Percentiles rank a stretch among this genome's conserved stretches.
phyloP scores from a whole-genome alignment of 2,329 filamentous ascomycete genomes.

The Colletotrichum tabaci region DNA sequence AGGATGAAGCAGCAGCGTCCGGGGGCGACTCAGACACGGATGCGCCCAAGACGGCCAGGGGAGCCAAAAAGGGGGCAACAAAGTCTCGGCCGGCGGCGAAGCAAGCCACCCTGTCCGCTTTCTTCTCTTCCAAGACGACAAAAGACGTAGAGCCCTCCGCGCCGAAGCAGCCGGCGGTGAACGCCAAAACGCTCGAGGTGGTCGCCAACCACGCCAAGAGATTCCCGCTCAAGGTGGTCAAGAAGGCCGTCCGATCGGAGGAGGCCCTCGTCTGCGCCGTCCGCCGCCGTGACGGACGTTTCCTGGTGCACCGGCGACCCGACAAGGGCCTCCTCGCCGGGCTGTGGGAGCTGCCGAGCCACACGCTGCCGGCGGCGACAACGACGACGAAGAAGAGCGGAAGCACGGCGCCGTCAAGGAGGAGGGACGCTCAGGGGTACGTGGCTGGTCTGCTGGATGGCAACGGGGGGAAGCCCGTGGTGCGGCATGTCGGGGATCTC shows the following conservation, averaged over 20 bases:
- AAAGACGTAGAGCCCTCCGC: constrained; percentile 13
- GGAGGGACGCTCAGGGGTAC: constrained; percentile 54
- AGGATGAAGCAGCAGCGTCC: constrained; percentile 42
- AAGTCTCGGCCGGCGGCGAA: constrained; percentile 41
- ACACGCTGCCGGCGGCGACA: constrained; percentile 50
- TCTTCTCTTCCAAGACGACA: constrained; percentile 50
- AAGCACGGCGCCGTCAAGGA: constrained; percentile 51
- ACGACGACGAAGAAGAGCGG: constrained; percentile 6
- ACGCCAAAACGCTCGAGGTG: constrained; percentile 46
- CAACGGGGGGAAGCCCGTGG: constrained; percentile 8
- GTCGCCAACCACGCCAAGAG: constrained; percentile 62
- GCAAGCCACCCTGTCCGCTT: constrained; percentile 54
- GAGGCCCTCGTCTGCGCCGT: constrained; percentile 69
- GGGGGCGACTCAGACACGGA: constrained; percentile 17
- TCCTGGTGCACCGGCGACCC: constrained; percentile 66
- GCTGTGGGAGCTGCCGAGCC: constrained; percentile 70
- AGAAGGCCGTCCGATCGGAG: constrained; percentile 67
- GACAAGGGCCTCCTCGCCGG: constrained; percentile 69
- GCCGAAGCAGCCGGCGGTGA: constrained; percentile 40
- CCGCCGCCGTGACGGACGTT: constrained; percentile 58
- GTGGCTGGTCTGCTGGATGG: constrained; percentile 48
- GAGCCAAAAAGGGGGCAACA: constrained; percentile 12
- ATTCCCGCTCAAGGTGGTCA: constrained; percentile 66
- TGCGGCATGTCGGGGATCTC: constrained; percentile 58
- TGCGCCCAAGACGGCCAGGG: constrained; percentile 37